Percentiles rank a stretch among this genome's conserved stretches.
Conservation (phyloP, 192 early-diverging fungal species). For the Umbelopsis ramanniana region DNA sequence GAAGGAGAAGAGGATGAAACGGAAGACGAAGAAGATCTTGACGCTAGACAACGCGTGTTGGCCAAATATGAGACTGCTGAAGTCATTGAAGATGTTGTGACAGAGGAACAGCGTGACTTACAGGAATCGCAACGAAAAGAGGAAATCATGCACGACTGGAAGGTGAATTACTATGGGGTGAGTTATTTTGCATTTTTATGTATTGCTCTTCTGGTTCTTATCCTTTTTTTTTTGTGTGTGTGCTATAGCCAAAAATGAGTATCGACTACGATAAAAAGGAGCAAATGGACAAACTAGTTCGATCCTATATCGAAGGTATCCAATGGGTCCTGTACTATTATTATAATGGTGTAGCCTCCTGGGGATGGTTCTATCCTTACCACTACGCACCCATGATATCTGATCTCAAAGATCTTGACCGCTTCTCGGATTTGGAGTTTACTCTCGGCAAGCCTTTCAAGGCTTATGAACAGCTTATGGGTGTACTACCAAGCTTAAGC, state of each 20-base stretch:
- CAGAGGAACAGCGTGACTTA: slow-evolving; percentile 50
- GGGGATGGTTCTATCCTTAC: slow-evolving; percentile 99
- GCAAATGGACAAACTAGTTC: slow-evolving; percentile 63
- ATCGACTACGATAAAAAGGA: slow-evolving; percentile 46
- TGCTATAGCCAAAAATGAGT: slow-evolving; percentile 40
- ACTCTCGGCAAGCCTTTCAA: slow-evolving; percentile 86
- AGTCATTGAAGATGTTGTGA: slow-evolving; percentile 49
- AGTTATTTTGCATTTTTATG: too few species aligned
- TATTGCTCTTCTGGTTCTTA: too few species aligned
- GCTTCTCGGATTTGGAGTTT: slow-evolving; percentile 72
- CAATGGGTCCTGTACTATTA: slow-evolving; percentile 99
- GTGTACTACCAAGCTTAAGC: slow-evolving; percentile 90
- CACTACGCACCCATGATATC: slow-evolving; percentile 97
- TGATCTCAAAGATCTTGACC: slow-evolving; percentile 54
- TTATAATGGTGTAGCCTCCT: slow-evolving; percentile 93
- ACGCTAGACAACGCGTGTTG: slow-evolving; percentile 58
- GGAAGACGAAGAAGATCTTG: slow-evolving; percentile 45
- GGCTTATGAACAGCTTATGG: slow-evolving; percentile 99
- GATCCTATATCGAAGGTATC: slow-evolving; percentile 87
- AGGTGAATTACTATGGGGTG: slow-evolving; percentile 58
- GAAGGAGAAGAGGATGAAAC: slow-evolving; percentile 47
- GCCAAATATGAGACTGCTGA: slow-evolving; percentile 56
- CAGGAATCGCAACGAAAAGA: slow-evolving; percentile 69
- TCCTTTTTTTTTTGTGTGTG: slow-evolving; percentile 24
- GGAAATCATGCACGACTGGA: slow-evolving; percentile 68